A percentile compares a stretch with the other conserved stretches of the same genome.
Conservation (phyloP, 164 flowering plant species). For the Houttuynia cordata region DNA sequence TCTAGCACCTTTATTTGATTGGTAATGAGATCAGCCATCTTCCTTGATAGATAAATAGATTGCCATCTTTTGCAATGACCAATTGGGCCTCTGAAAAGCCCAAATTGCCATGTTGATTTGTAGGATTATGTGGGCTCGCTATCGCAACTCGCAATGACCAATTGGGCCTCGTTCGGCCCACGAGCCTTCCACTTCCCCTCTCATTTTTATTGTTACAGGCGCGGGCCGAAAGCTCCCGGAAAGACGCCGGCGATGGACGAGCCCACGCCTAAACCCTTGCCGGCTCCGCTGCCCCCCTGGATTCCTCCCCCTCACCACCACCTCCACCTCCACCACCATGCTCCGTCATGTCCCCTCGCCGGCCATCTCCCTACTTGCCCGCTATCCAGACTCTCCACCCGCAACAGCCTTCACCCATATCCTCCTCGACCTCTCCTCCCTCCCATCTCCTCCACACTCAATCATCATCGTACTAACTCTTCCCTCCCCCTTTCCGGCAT, state of each 20-base stretch:
- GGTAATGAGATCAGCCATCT: no score
- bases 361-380: not conserved
- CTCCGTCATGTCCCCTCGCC: slow-evolving; percentile 2
- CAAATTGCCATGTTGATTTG: not conserved
- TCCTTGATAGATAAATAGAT: no score
- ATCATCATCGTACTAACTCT: no score
- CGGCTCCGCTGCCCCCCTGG: not conserved
- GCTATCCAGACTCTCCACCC: not conserved
- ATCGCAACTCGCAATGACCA: not conserved
- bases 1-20: no score
- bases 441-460: no score
- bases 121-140: not conserved
- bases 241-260: not conserved
- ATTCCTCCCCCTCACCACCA: not conserved
- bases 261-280: not conserved
- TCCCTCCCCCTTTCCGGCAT: no score
- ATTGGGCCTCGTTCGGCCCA: not conserved
- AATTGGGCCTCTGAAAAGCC: not conserved
- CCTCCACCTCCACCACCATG: not conserved
- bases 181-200: not conserved
- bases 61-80: not conserved
- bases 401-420: not conserved
- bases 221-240: no score
- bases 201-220: no score
- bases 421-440: not conserved